Evolutionary conservation across 2,329 filamentous ascomycete genomes (phyloP).

Genomic region (Cytospora piceae): DNA sequence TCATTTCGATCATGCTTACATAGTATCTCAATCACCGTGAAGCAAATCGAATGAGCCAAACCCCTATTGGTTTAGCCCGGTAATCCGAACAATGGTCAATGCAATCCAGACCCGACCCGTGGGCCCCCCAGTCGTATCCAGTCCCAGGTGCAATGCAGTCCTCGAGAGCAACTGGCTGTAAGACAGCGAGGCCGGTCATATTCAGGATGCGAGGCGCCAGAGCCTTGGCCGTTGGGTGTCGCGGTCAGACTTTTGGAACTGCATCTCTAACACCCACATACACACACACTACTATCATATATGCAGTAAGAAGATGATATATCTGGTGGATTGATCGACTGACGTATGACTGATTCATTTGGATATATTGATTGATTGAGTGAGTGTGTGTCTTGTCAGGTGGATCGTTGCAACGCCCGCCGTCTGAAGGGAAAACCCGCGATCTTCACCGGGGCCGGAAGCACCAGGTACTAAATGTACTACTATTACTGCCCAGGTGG

Average conservation of each 20-base stretch:
- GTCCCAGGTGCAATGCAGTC: neutral
- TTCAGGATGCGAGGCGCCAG: neutral
- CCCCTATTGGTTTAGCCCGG: neutral
- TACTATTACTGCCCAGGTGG: too few species aligned
- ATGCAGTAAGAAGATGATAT: too few species aligned
- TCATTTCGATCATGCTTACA: too few species aligned
- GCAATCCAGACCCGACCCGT: neutral
- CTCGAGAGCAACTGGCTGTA: neutral
- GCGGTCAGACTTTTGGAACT: neutral
- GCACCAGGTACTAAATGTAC: neutral
- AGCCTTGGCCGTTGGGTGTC: neutral
- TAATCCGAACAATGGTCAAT: neutral
- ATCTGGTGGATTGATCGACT: neutral
- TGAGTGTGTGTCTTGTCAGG: neutral
- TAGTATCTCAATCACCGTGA: too few species aligned
- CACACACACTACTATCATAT: neutral
- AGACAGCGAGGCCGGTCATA: neutral
- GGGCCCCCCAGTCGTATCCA: neutral
- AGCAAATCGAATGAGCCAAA: neutral
- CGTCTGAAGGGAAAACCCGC: neutral
- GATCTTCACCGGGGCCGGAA: conserved; percentile 4
- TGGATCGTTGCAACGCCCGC: neutral
- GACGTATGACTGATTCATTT: neutral
- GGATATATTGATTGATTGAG: too few species aligned
- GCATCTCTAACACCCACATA: neutral